phyloP scores from a whole-genome alignment of 2,329 filamentous ascomycete species.

The Aureobasidium sp. region DNA sequence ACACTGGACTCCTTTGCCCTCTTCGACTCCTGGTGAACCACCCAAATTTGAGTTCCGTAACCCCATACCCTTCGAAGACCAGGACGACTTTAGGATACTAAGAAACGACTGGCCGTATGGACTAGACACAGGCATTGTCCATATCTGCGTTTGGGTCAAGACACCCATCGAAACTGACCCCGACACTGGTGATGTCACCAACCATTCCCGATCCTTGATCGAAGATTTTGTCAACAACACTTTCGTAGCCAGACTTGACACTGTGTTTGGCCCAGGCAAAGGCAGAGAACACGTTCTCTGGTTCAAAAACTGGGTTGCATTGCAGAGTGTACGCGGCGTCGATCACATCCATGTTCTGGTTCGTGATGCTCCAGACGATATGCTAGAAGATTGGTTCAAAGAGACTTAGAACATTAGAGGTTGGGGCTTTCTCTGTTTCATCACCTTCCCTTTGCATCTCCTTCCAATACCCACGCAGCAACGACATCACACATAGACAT shows the following conservation, averaged over 20 bases:
- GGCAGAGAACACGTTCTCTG: slow-evolving; percentile 47
- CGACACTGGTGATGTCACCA: slow-evolving; percentile 43
- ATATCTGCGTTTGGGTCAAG: slow-evolving; percentile 53
- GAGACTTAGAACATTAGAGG: background rate
- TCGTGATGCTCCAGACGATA: slow-evolving; percentile 36
- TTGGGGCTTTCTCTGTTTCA: background rate
- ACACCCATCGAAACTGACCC: slow-evolving; percentile 42
- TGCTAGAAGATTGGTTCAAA: slow-evolving; percentile 25
- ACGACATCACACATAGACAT: background rate
- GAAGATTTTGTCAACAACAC: slow-evolving; percentile 43
- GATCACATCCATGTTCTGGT: slow-evolving; percentile 53
- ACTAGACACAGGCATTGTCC: slow-evolving; percentile 45
- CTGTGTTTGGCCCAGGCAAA: slow-evolving; percentile 18
- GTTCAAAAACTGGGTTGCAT: slow-evolving; percentile 58
- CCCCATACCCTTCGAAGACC: slow-evolving; percentile 46
- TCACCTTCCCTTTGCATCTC: background rate
- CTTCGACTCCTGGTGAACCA: slow-evolving; percentile 13
- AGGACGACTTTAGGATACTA: slow-evolving; percentile 49
- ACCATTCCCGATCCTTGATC: slow-evolving; percentile 41
- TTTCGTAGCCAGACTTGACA: slow-evolving; percentile 41
- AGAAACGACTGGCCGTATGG: slow-evolving; percentile 60
- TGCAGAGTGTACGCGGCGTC: slow-evolving; percentile 54
- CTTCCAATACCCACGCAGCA: background rate
- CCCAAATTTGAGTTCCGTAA: slow-evolving; percentile 39
- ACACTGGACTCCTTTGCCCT: slow-evolving; percentile 39